Conservation (phyloP, 371 early-diverging fungal genomes). For the Mucor mucedo region DNA sequence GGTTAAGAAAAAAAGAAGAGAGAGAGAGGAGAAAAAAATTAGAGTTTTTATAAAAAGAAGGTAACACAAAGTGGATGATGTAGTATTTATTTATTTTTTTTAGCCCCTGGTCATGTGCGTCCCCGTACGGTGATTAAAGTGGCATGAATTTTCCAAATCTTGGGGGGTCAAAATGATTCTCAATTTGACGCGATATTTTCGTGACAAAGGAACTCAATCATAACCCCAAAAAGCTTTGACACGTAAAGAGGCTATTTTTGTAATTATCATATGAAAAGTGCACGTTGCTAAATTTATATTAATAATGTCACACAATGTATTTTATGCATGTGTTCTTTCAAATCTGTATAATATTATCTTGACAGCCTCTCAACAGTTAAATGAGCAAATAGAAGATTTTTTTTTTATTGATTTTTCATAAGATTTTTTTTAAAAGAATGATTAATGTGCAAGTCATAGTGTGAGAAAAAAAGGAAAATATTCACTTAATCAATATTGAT, state of each 20-base stretch:
- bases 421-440: too few species aligned
- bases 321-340: too few species aligned
- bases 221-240: background rate
- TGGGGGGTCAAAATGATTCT: background rate
- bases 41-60: constrained; percentile 9
- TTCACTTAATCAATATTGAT: background rate
- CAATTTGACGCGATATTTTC: background rate
- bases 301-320: background rate
- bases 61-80: background rate
- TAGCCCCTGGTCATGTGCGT: constrained; percentile 16
- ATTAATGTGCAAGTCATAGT: background rate
- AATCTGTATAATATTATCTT: too few species aligned
- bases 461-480: background rate
- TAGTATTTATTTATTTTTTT: background rate
- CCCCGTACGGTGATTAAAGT: constrained; percentile 1
- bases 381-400: too few species aligned
- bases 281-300: background rate
- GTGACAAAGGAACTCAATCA: background rate
- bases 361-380: too few species aligned
- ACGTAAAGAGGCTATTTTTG: background rate
- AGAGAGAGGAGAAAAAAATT: background rate
- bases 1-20: background rate
- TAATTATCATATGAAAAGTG: constrained; percentile 6
- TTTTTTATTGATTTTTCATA: too few species aligned
- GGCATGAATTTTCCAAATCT: constrained; percentile 15